Evolutionary conservation across 805 yeast species (phyloP).

Genomic region (Wickerhamomyces rabaulensis): DNA sequence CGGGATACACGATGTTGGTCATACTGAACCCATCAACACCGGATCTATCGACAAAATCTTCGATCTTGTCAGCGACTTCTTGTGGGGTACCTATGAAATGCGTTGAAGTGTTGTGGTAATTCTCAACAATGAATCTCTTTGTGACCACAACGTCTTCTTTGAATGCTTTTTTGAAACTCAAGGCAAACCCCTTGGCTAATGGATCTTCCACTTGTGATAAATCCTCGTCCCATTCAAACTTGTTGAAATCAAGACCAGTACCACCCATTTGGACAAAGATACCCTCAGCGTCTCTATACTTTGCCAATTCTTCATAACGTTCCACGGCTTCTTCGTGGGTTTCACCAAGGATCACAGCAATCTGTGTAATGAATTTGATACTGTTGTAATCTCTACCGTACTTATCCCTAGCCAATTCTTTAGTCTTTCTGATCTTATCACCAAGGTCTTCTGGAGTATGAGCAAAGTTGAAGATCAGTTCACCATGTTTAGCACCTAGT

Average conservation of each 20-base stretch:
- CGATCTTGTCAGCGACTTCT: constrained; percentile 36
- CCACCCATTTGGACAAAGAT: constrained; percentile 36
- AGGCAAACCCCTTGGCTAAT: constrained; percentile 22
- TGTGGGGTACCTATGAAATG: constrained; percentile 28
- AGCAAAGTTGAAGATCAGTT: constrained; percentile 31
- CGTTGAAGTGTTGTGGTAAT: constrained; percentile 23
- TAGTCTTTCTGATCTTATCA: constrained; percentile 19
- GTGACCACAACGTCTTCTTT: constrained; percentile 12
- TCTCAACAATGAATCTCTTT: constrained; percentile 20
- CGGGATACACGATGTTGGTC: constrained; percentile 35
- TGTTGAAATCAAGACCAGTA: constrained; percentile 34
- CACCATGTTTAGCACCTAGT: constrained; percentile 35
- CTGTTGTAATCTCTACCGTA: constrained; percentile 17
- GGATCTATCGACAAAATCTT: constrained; percentile 35
- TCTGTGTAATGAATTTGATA: constrained; percentile 13
- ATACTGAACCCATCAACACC: constrained; percentile 41
- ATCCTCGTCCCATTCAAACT: constrained; percentile 32
- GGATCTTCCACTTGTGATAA: constrained; percentile 22
- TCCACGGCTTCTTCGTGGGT: constrained; percentile 34
- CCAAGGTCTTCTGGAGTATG: constrained; percentile 26
- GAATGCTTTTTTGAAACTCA: constrained; percentile 21
- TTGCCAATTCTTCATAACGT: constrained; percentile 25
- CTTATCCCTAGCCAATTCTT: constrained; percentile 25
- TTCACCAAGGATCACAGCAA: constrained; percentile 24
- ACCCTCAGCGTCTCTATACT: constrained; percentile 32